Evolutionary conservation across 2,329 filamentous ascomycete species (phyloP).

Genomic region (Phialocephala sp.): DNA sequence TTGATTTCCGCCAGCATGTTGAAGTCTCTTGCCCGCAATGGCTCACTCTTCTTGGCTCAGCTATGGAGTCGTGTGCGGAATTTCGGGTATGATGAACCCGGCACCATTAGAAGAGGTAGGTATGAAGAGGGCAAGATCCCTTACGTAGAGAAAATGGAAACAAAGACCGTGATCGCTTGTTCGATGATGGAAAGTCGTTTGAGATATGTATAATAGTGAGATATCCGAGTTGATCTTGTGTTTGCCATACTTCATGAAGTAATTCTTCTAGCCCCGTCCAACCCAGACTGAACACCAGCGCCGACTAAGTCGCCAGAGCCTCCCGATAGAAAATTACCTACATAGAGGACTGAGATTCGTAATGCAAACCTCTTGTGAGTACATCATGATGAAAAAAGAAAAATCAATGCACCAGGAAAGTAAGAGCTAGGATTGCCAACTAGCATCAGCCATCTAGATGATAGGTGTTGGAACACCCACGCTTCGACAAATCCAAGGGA

Average conservation of each 20-base stretch:
- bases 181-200: constrained; percentile 50
- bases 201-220: background rate
- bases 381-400: constrained; percentile 61
- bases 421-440: constrained; percentile 17
- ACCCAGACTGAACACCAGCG: constrained; percentile 51
- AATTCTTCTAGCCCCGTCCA: constrained; percentile 22
- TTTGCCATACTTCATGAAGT: constrained; percentile 22
- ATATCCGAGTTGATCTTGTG: background rate
- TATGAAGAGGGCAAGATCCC: constrained; percentile 35
- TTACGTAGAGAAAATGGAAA: constrained; percentile 34
- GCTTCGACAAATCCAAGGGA: constrained; percentile 43
- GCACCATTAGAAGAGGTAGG: background rate
- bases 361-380: constrained; percentile 55
- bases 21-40: constrained; percentile 42
- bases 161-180: constrained; percentile 45
- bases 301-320: constrained; percentile 62
- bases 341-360: constrained; percentile 52
- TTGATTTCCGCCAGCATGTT: constrained; percentile 18
- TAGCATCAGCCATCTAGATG: too few species aligned
- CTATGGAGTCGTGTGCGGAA: constrained; percentile 47
- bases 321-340: constrained; percentile 50
- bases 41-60: constrained; percentile 47
- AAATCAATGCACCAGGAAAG: constrained; percentile 53
- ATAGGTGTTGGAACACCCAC: constrained; percentile 40
- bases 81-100: constrained; percentile 45